These are phyloP conservation scores for Lachancea dasiensis DNA, from an alignment of 805 yeast genomes.

Conservation along the genomic window DNA sequence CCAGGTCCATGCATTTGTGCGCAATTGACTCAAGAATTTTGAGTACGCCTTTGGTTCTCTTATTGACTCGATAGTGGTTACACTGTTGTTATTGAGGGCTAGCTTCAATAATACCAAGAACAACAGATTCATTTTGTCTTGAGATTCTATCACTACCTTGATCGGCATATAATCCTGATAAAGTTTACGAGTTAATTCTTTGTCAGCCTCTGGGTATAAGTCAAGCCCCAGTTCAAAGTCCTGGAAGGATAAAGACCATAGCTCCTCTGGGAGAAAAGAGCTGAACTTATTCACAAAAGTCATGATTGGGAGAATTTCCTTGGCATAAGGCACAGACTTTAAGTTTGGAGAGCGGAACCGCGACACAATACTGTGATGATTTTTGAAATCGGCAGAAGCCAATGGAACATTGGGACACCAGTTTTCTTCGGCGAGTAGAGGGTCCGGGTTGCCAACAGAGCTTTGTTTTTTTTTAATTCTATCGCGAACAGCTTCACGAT, in stretches of 20 bases:
- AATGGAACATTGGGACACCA: conserved; percentile 30
- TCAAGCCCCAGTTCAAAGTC: conserved; percentile 30
- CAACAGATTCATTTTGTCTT: conserved; percentile 26
- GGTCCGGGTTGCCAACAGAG: conserved; percentile 17
- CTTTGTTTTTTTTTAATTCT: conserved; percentile 4
- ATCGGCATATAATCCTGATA: conserved; percentile 21
- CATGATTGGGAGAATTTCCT: conserved; percentile 28
- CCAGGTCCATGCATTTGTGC: conserved; percentile 21
- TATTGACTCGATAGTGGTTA: conserved; percentile 11
- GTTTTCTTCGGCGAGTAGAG: conserved; percentile 17
- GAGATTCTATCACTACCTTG: conserved; percentile 18
- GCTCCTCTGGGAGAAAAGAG: conserved; percentile 18
- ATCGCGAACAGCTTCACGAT: conserved; percentile 8
- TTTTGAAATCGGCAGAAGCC: conserved; percentile 17
- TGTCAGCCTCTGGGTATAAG: conserved; percentile 18
- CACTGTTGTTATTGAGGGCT: conserved; percentile 14
- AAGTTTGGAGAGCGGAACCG: conserved; percentile 20
- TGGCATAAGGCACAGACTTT: conserved; percentile 24
- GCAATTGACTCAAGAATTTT: conserved; percentile 19
- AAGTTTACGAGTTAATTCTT: conserved; percentile 13
- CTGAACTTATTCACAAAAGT: conserved; percentile 28
- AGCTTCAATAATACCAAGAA: conserved; percentile 23
- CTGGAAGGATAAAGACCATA: conserved; percentile 26
- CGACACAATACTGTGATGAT: conserved; percentile 18
- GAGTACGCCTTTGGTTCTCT: conserved; percentile 19